Percentiles rank a stretch among this genome's conserved stretches.
phyloP scores from a whole-genome alignment of 108 stramenopile genomes.

The Pseudonitzschia pungens region DNA sequence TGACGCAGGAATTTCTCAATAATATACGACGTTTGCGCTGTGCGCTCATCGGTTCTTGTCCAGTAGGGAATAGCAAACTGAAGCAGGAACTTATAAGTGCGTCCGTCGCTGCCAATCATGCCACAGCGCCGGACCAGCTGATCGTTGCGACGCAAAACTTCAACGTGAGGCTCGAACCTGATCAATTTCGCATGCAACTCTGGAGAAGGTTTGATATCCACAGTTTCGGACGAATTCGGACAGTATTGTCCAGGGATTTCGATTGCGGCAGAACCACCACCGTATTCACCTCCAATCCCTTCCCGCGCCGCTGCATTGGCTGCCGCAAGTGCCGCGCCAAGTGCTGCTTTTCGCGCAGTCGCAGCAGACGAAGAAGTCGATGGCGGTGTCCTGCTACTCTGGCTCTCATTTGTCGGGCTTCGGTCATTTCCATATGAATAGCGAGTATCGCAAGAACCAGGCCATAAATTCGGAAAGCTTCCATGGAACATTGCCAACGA shows the following conservation, averaged over 20 bases:
- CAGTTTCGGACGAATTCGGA: constrained; percentile 50
- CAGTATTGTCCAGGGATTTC: constrained; percentile 90
- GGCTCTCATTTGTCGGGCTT: constrained; percentile 18
- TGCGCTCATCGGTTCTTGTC: constrained; percentile 81
- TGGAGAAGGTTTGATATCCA: constrained; percentile 70
- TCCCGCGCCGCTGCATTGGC: constrained; percentile 61
- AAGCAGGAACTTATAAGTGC: constrained; percentile 65
- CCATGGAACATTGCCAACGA: constrained; percentile 67
- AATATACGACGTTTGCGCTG: constrained; percentile 68
- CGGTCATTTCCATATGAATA: constrained; percentile 39
- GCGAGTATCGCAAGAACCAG: constrained; percentile 61
- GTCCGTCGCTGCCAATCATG: constrained; percentile 85
- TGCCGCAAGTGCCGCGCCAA: constrained; percentile 59
- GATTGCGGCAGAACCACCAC: constrained; percentile 72
- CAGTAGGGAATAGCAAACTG: constrained; percentile 87
- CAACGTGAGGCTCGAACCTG: constrained; percentile 63
- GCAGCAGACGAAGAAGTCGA: constrained; percentile 56
- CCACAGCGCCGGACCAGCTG: constrained; percentile 70
- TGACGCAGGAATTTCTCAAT: constrained; percentile 64
- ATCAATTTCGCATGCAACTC: constrained; percentile 84
- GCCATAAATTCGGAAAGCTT: constrained; percentile 75
- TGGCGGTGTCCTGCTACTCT: constrained; percentile 14
- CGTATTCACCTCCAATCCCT: constrained; percentile 74
- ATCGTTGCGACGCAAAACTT: constrained; percentile 61
- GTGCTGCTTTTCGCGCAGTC: constrained; percentile 66